Conservation (phyloP, 1,284 basidiomycete genomes). For the Pterulicium gracile region DNA sequence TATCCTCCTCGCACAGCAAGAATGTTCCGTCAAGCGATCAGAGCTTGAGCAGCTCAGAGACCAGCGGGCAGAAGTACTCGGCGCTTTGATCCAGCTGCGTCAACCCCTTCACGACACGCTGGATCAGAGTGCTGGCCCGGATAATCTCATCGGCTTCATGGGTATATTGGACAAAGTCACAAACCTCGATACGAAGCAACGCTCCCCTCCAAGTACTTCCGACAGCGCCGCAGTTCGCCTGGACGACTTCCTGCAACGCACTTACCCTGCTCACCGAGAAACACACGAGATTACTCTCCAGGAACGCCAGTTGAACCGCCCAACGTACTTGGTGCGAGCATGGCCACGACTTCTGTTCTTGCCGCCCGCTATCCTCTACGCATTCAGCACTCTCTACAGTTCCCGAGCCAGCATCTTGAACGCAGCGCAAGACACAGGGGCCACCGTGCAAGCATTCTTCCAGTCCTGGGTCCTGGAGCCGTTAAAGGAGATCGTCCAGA, state of each 20-base stretch:
- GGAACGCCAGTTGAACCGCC: constrained; percentile 35
- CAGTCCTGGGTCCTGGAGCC: constrained; percentile 85
- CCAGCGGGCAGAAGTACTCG: constrained; percentile 51
- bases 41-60: constrained; percentile 52
- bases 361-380: constrained; percentile 49
- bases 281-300: constrained; percentile 22
- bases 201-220: constrained; percentile 1
- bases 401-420: constrained; percentile 42
- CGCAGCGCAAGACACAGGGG: constrained; percentile 48
- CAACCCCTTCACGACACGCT: neutral
- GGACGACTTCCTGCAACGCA: constrained; percentile 11
- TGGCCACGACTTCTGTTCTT: constrained; percentile 64
- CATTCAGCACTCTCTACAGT: constrained; percentile 33
- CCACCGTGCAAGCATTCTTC: constrained; percentile 72
- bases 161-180: neutral
- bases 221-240: neutral
- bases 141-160: neutral
- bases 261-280: constrained; percentile 19
- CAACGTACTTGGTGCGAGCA: constrained; percentile 42
- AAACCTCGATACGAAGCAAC: neutral
- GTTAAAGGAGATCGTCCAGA: constrained; percentile 72
- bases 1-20: constrained; percentile 45
- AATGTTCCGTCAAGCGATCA: constrained; percentile 49
- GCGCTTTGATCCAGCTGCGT: constrained; percentile 44
- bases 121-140: neutral